Conservation (phyloP, 805 yeast species). For the Lipomyces yamadae region DNA sequence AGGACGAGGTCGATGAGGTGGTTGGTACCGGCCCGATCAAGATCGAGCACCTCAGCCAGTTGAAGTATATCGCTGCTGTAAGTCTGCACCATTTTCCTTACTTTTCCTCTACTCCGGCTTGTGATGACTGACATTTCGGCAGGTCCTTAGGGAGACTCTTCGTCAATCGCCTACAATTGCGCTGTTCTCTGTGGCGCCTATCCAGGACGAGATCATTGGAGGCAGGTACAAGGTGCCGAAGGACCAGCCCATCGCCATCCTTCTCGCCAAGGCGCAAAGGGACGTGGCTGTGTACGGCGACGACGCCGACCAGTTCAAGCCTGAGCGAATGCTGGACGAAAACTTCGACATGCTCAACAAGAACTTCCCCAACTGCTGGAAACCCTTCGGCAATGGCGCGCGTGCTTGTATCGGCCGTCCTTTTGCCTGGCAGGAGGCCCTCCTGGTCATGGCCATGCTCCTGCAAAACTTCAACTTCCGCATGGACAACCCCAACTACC, state of each 20-base stretch:
- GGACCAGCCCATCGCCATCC: constrained; percentile 5
- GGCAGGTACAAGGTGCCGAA: constrained; percentile 6
- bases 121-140: not conserved
- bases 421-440: constrained; percentile 6
- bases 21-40: constrained; percentile 10
- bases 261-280: constrained; percentile 8
- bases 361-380: constrained; percentile 4
- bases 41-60: constrained; percentile 9
- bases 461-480: constrained; percentile 6
- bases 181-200: constrained; percentile 3
- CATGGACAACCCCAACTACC: constrained; percentile 9
- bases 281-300: constrained; percentile 9
- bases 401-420: constrained; percentile 11
- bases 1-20: constrained; percentile 9
- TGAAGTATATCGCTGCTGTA: constrained; percentile 11
- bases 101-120: not conserved
- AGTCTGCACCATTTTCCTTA: constrained; percentile 7
- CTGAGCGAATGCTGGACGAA: constrained; percentile 9
- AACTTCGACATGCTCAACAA: constrained; percentile 3
- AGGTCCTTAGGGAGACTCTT: constrained; percentile 9
- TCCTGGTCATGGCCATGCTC: not conserved
- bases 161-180: constrained; percentile 5
- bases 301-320: constrained; percentile 13
- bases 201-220: constrained; percentile 7
- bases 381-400: constrained; percentile 4